Evolutionary conservation across 2,329 filamentous ascomycete genomes (phyloP).

Genomic region (Hawksworthiomyces lignivorus): DNA sequence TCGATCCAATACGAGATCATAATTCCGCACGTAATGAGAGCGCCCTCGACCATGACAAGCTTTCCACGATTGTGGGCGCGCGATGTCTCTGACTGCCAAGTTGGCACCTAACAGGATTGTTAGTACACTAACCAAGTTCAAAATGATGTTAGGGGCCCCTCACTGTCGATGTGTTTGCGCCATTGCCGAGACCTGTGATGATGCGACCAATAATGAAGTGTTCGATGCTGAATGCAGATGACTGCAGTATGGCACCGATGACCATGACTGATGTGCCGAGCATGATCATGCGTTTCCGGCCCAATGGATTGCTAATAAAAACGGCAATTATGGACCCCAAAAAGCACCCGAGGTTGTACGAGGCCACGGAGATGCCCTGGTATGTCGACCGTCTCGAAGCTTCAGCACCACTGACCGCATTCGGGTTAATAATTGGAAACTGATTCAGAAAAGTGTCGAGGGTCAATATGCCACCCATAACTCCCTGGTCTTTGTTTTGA

Average conservation of each 20-base stretch:
- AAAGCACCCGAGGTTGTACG: conserved; percentile 25
- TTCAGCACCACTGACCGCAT: conserved; percentile 22
- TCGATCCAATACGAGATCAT: conserved; percentile 55
- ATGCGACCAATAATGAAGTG: conserved; percentile 39
- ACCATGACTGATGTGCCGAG: conserved; percentile 34
- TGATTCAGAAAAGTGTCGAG: conserved; percentile 50
- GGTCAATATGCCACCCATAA: conserved; percentile 69
- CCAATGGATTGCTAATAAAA: conserved; percentile 32
- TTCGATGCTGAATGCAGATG: conserved; percentile 28
- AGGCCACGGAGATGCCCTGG: conserved; percentile 34
- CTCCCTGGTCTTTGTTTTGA: conserved; percentile 56
- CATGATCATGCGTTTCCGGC: conserved; percentile 34
- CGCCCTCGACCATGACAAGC: conserved; percentile 53
- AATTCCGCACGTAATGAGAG: conserved; percentile 49
- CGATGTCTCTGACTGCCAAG: conserved; percentile 55
- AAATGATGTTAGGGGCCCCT: background rate
- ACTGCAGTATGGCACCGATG: conserved; percentile 33
- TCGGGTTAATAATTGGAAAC: conserved; percentile 48
- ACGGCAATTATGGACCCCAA: conserved; percentile 21
- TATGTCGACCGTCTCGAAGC: conserved; percentile 39
- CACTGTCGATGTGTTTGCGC: conserved; percentile 33
- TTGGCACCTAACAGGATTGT: conserved; percentile 30
- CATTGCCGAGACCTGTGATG: conserved; percentile 36
- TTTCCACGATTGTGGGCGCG: conserved; percentile 51
- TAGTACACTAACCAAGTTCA: background rate